A percentile compares a stretch with the other conserved stretches of the same genome.
phyloP scores from a whole-genome alignment of 225 moss, liverwort and hornwort species.

The Climacium dendroides region DNA sequence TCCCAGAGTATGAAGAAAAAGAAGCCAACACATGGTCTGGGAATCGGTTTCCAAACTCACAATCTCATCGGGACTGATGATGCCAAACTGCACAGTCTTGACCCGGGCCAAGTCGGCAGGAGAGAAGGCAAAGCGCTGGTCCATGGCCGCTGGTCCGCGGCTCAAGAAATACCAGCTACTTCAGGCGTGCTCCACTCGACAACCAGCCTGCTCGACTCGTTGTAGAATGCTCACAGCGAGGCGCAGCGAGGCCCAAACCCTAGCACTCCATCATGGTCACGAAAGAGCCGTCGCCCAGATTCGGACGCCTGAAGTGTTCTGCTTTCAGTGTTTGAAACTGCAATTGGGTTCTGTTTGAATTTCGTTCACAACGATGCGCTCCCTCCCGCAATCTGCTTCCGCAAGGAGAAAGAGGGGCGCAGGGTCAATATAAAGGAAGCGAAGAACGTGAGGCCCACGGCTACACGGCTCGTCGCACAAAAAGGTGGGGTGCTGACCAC shows the following conservation, averaged over 20 bases:
- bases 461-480: background rate
- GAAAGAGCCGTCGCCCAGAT: background rate
- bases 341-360: too few species aligned
- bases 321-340: background rate
- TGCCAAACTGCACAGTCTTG: conserved; percentile 95
- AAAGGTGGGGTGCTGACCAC: background rate
- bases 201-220: background rate
- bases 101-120: conserved; percentile 98
- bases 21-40: background rate
- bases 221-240: background rate
- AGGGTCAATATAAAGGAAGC: background rate
- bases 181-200: background rate
- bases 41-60: conserved; percentile 17
- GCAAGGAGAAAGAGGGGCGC: background rate
- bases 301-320: background rate
- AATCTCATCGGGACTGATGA: conserved; percentile 97
- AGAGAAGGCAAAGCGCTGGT: conserved; percentile 94
- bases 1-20: background rate
- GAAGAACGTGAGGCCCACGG: background rate
- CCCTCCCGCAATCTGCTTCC: background rate
- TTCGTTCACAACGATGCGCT: too few species aligned
- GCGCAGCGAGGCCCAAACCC: conserved; percentile 1
- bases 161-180: background rate
- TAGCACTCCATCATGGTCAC: background rate
- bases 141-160: conserved; percentile 31